These are phyloP conservation scores for Spinellus fusiger DNA, from an alignment of 192 early-diverging fungal species.

Conservation along the genomic window DNA sequence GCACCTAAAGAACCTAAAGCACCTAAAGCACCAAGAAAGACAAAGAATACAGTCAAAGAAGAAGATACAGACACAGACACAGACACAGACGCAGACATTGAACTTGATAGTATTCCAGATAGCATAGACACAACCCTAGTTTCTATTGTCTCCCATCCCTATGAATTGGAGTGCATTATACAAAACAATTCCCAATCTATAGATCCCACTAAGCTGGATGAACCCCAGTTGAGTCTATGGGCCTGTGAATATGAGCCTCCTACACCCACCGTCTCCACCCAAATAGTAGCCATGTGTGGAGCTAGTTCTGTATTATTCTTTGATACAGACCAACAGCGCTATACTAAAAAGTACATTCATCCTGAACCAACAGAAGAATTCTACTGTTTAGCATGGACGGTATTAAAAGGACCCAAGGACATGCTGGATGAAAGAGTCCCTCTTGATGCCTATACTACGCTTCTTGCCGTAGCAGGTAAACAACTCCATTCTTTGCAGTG, in stretches of 20 bases:
- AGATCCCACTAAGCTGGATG: neutral
- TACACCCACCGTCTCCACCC: slow-evolving; percentile 1
- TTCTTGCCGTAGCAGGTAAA: slow-evolving; percentile 36
- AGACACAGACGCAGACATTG: neutral
- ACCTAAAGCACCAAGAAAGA: neutral
- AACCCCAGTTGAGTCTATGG: slow-evolving; percentile 38
- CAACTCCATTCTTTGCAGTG: neutral
- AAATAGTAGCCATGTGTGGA: slow-evolving; percentile 40
- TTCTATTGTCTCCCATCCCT: neutral
- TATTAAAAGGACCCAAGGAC: slow-evolving; percentile 6
- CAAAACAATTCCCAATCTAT: slow-evolving; percentile 7
- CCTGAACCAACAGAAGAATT: slow-evolving; percentile 39
- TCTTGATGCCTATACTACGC: slow-evolving; percentile 14
- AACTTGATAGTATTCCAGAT: neutral
- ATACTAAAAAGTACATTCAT: slow-evolving; percentile 43
- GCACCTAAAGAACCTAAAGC: neutral
- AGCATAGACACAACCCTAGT: neutral
- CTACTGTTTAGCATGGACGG: slow-evolving; percentile 45
- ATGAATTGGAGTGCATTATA: slow-evolving; percentile 7
- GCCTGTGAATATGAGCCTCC: slow-evolving; percentile 33
- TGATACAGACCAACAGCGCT: slow-evolving; percentile 33
- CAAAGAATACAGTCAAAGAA: neutral
- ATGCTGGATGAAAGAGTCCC: neutral
- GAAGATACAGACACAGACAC: neutral
- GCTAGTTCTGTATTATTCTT: slow-evolving; percentile 39